Base-by-base conservation (phyloP, 441 rosid species). In the Adansonia madagascariensis region DNA sequence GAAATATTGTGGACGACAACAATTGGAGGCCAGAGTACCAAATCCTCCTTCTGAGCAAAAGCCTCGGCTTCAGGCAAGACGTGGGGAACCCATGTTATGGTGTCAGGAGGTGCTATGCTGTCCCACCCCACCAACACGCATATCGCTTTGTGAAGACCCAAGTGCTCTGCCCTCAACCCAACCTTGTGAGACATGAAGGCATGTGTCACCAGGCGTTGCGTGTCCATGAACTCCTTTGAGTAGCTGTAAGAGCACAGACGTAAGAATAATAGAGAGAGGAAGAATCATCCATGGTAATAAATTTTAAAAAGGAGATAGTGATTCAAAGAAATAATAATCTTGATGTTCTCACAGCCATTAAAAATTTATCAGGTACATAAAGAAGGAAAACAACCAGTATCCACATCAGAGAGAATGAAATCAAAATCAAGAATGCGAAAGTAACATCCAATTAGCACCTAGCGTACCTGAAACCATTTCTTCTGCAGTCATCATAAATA, bases 11-110 rank as follows among this genome's bases (percentile, higher is more conserved):
- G 88, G 71, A 91, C 80, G 75, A 89, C 72, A 61, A 91, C 81
- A 18, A 88, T 43, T 4, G 95, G 95, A 41, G 91, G 93, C 95
- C 93, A 91, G 69, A 91, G 86, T 79, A 91, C 86, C 84, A 91
- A 84, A 84, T 89, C 90, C 75, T 87, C 85, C 83, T 87, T 88
- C 85, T 84, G 85, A 70, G 84, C 84, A 71, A 79, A 69, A 67
- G 91, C 91, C 80, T 88, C 91, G 56, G 70, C 77, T 50, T 75
- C 81, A 24, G 88, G 82, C 77, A 91, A 84, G 65, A 78, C 31
- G 50, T 86, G 84, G 8, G 88, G 86, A 73, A 75, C 82, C 91
- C 93, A 89, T 39, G 90, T 83, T 77, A 80, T 75, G 1, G 82
- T 80, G 78, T 85, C 88, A 76, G 76, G 68, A 47, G 89, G 88